These are phyloP conservation scores for Suillus placidus DNA, from an alignment of 768 basidiomycete species.

Conservation along the genomic window DNA sequence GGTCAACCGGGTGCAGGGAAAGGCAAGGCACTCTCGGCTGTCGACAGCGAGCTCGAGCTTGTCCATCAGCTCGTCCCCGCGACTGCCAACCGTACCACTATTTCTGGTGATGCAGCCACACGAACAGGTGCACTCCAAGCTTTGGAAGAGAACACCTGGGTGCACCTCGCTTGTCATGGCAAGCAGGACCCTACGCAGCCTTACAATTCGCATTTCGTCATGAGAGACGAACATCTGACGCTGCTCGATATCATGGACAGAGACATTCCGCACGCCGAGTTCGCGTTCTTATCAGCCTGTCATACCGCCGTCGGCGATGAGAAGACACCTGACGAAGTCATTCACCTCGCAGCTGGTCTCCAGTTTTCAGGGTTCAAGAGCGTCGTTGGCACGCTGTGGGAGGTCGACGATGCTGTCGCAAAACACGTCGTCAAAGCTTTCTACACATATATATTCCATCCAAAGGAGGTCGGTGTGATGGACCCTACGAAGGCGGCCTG, in stretches of 20 bases:
- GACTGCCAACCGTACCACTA: neutral
- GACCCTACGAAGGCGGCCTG: neutral
- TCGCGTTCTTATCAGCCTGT: neutral
- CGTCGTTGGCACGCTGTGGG: too few relatives aligned
- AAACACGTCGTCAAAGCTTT: neutral
- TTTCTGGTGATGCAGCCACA: conserved; percentile 20
- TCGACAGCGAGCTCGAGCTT: neutral
- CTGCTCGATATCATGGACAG: neutral
- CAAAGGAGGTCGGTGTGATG: neutral
- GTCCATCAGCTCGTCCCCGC: neutral
- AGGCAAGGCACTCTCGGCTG: neutral
- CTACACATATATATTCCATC: neutral
- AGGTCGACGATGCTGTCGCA: too few relatives aligned
- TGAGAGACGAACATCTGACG: neutral
- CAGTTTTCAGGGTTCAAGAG: too few relatives aligned
- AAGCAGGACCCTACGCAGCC: conserved; percentile 23
- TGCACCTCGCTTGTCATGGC: conserved; percentile 38
- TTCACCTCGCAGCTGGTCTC: too few relatives aligned
- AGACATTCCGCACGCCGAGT: neutral
- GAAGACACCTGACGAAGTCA: too few relatives aligned
- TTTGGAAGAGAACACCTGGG: conserved; percentile 26
- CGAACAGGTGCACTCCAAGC: conserved; percentile 15
- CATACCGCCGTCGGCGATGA: neutral
- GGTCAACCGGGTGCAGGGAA: neutral
- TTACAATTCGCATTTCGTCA: conserved; percentile 27